Evolutionary conservation across 768 basidiomycete species (phyloP).

Genomic region (Ramaria sp.): DNA sequence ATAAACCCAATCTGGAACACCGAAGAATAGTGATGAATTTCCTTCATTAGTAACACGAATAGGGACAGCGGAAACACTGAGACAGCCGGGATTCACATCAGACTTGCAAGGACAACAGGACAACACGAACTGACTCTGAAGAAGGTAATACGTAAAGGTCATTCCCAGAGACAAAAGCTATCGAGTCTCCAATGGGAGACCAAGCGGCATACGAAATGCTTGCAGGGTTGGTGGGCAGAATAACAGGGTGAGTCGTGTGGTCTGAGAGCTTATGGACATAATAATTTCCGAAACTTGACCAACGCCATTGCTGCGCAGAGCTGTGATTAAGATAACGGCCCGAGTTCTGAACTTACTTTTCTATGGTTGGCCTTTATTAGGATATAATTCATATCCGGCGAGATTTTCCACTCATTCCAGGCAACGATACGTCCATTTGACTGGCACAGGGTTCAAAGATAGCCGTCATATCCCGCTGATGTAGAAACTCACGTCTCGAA

Average conservation of each 20-base stretch:
- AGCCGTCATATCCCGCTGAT: background rate
- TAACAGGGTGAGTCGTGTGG: conserved; percentile 58
- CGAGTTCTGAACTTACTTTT: conserved; percentile 39
- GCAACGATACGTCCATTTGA: conserved; percentile 38
- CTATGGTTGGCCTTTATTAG: conserved; percentile 63
- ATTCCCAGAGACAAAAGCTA: conserved; percentile 80
- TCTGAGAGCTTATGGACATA: conserved; percentile 76
- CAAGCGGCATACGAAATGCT: conserved; percentile 72
- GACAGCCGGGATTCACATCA: conserved; percentile 3
- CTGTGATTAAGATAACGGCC: background rate
- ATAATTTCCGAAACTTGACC: conserved; percentile 85
- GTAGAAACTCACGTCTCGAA: conserved; percentile 46
- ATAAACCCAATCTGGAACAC: conserved; percentile 96
- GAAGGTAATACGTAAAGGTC: conserved; percentile 80
- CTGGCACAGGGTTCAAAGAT: conserved; percentile 23
- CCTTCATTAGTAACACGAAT: conserved; percentile 79
- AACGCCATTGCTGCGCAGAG: conserved; percentile 75
- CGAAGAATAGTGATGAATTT: conserved; percentile 78
- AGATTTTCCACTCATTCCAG: conserved; percentile 67
- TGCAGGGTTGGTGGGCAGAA: conserved; percentile 58
- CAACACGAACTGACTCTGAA: conserved; percentile 37
- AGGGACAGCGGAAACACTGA: conserved; percentile 28
- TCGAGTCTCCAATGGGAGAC: conserved; percentile 74
- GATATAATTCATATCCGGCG: conserved; percentile 84
- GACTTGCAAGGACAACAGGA: background rate